These are phyloP conservation scores for Ampelomyces quisqualis DNA, from an alignment of 2,329 filamentous ascomycete species.

Conservation along the genomic window DNA sequence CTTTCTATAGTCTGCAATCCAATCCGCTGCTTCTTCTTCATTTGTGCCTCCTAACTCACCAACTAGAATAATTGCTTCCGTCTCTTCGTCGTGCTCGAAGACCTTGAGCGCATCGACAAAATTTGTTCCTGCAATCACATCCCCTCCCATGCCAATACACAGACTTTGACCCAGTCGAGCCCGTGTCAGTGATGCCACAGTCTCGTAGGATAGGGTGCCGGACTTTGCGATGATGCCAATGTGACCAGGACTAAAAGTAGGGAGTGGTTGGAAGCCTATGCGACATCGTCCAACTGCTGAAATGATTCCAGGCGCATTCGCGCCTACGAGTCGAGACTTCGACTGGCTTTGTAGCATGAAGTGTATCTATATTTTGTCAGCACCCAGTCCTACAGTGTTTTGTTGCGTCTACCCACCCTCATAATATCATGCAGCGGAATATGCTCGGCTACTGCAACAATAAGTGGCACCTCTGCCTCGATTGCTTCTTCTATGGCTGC, in stretches of 20 bases:
- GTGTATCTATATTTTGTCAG: conserved; percentile 56
- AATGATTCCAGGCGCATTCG: conserved; percentile 81
- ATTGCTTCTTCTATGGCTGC: conserved; percentile 77
- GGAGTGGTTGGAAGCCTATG: conserved; percentile 74
- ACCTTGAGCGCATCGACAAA: conserved; percentile 69
- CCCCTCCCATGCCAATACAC: conserved; percentile 76
- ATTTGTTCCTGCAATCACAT: conserved; percentile 71
- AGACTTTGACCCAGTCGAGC: conserved; percentile 76
- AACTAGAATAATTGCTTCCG: conserved; percentile 69
- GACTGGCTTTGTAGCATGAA: conserved; percentile 70
- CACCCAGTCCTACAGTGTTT: conserved; percentile 34
- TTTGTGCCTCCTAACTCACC: conserved; percentile 71
- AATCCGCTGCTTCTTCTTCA: conserved; percentile 71
- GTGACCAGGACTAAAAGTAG: conserved; percentile 67
- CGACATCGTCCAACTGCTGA: conserved; percentile 69
- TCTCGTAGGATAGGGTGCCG: conserved; percentile 77
- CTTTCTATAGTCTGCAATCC: conserved; percentile 66
- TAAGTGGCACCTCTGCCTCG: conserved; percentile 73
- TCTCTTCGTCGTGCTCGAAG: conserved; percentile 66
- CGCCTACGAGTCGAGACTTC: conserved; percentile 71
- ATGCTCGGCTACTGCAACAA: conserved; percentile 78
- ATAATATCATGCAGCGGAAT: conserved; percentile 77
- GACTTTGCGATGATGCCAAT: conserved; percentile 79
- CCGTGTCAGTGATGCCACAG: conserved; percentile 71
- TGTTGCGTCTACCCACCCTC: conserved; percentile 51